Percentiles rank a stretch among this genome's conserved stretches.
These are phyloP conservation scores for Passiflora organensis DNA, from an alignment of 345 rosid species.

Conservation along the genomic window DNA sequence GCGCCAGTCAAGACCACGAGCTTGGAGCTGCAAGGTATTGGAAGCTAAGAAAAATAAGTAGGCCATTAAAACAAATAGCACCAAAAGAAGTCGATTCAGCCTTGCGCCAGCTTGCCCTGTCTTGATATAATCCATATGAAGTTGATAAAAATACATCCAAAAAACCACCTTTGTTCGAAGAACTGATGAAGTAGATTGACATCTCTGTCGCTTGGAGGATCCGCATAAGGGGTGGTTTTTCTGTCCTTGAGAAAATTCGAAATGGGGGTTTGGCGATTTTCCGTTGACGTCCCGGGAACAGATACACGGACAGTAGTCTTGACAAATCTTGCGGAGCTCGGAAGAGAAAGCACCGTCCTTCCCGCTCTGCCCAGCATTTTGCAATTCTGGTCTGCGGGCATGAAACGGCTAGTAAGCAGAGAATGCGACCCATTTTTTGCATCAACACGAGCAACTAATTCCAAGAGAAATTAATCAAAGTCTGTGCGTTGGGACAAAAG, in stretches of 20 bases:
- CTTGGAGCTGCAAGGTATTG: slow-evolving; percentile 42
- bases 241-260: slow-evolving; percentile 39
- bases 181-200: slow-evolving; percentile 51
- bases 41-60: background rate
- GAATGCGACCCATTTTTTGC: no score
- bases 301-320: background rate
- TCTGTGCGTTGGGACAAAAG: no score
- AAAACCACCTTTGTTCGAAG: slow-evolving; percentile 59
- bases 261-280: slow-evolving; percentile 7
- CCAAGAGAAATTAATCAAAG: no score
- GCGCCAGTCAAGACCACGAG: slow-evolving; percentile 85
- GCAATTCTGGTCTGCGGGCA: no score
- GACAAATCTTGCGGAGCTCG: fast-evolving
- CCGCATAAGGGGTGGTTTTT: slow-evolving; percentile 72
- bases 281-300: no score
- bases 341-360: background rate
- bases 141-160: background rate
- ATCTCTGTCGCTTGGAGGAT: slow-evolving; percentile 63
- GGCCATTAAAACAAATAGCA: background rate
- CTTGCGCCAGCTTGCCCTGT: background rate
- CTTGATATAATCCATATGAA: background rate
- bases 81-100: background rate
- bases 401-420: no score
- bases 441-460: no score
- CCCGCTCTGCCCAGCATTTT: no score